Evolutionary conservation across 352 stramenopile species (phyloP), one percentile per base, ranked within the genome.

Genomic region (Globisporangium cystogenes): DNA sequence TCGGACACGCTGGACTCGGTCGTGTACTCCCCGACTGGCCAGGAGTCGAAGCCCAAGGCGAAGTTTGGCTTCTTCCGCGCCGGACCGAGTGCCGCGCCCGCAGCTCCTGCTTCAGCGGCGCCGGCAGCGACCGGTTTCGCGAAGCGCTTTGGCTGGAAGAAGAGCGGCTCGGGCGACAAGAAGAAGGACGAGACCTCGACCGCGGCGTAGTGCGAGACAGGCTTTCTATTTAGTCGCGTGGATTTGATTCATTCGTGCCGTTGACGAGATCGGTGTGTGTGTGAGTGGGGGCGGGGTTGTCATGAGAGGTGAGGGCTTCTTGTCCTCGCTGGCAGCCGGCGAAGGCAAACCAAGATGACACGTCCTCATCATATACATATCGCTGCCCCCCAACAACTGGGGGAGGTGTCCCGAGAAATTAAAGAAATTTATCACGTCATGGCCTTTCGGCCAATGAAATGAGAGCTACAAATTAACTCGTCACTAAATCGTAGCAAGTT

Each of bases 401-500:
- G 73, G 75, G 69, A 77, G n/a, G n/a, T 6, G 59, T 82, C 75
- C 65, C 78, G 73, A 89, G 71, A 89, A 89, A 89, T 89, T 89
- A 84, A 86, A 85, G 72, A 87, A 89, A 86, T 86, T 83, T 86
- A 84, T 87, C 74, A 89, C 78, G 75, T 84, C 78, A 62, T 64
- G 70, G 61, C 72, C 75, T 89, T 89, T 89, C 78, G 75, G 66
- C 74, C 58, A 82, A 52, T 51, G 21, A 4, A 3, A 10, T 56
- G n/a, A 16, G n/a, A 4, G 1, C 24, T 7, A 1, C 21, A 33
- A 42, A 36, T 11, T 11, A 10, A 18, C 7, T 36, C 4, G 18
- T 14, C 10, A 14, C 29, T 35, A 35, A 39, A 8, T 3, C 3
- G 1, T 18, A 5, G 14, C 15, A 1, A n/a, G 4, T 18, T 42